A percentile compares a stretch with the other conserved stretches of the same genome.
Conservation (phyloP, 768 basidiomycete genomes). For the Pleurotus platypus region DNA sequence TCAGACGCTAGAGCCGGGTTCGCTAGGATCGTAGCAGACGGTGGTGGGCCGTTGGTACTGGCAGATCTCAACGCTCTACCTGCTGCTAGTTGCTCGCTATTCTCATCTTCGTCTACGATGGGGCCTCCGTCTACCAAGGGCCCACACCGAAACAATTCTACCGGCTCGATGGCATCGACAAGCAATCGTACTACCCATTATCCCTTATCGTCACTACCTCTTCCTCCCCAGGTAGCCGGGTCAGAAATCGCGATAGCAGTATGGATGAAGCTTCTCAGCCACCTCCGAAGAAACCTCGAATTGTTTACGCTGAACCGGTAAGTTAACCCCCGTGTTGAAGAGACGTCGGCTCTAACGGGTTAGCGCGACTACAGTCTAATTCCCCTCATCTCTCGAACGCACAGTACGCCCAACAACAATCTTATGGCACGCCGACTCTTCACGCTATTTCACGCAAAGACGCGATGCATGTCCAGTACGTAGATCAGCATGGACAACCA, state of each 20-base stretch:
- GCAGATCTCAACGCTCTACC: conserved; percentile 25
- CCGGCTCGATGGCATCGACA: conserved; percentile 15
- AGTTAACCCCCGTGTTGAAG: too few relatives aligned
- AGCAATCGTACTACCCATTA: conserved; percentile 14
- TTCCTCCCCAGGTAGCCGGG: conserved; percentile 33
- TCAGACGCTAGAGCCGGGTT: conserved; percentile 49
- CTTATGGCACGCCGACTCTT: neutral
- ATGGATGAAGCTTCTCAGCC: conserved; percentile 37
- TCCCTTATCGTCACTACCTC: conserved; percentile 30
- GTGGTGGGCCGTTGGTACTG: conserved; percentile 40
- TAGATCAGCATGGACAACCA: neutral
- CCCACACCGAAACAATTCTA: conserved; percentile 3
- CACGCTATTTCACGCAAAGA: conserved; percentile 1
- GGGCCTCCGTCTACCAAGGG: conserved; percentile 8
- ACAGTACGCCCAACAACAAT: conserved; percentile 2
- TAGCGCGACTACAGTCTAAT: too few relatives aligned
- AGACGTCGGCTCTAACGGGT: too few relatives aligned
- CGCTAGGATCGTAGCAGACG: conserved; percentile 37
- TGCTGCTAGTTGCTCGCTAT: conserved; percentile 12
- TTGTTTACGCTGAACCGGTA: too few relatives aligned
- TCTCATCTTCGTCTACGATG: conserved; percentile 1
- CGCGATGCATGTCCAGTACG: neutral
- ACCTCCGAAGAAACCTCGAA: conserved; percentile 44
- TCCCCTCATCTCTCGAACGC: neutral
- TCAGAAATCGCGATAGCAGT: conserved; percentile 42